Evolutionary conservation across 116 monocot species (phyloP).

Genomic region (Trichopus zeylanicus): DNA sequence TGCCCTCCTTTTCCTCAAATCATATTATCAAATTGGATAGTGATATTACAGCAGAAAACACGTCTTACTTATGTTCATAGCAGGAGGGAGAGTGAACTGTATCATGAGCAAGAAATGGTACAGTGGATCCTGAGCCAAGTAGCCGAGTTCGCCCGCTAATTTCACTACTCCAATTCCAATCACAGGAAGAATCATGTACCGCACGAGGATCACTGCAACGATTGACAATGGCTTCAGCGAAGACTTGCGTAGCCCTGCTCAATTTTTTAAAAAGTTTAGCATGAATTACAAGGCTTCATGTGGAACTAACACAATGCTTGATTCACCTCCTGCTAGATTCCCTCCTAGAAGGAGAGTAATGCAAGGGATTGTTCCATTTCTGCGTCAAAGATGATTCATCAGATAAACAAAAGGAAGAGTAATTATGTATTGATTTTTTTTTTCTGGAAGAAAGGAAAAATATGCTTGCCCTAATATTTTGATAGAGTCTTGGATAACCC

Average conservation of each 20-base stretch:
- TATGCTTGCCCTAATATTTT: slow-evolving; percentile 36
- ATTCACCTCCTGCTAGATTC: slow-evolving; percentile 60
- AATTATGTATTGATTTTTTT: not conserved
- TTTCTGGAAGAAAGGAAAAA: not conserved
- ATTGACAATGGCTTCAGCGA: slow-evolving; percentile 20
- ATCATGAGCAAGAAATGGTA: slow-evolving; percentile 55
- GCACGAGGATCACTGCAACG: slow-evolving; percentile 32
- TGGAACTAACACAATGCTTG: no score
- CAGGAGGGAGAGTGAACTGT: slow-evolving; percentile 62
- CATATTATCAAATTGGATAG: not conserved
- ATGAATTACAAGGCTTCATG: not conserved
- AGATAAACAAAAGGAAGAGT: not conserved
- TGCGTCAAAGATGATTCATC: slow-evolving; percentile 6
- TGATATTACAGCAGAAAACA: not conserved
- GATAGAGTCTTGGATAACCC: slow-evolving; percentile 48
- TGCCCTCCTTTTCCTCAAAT: not conserved
- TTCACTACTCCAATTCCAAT: slow-evolving; percentile 46
- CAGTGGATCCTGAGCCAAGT: slow-evolving; percentile 53
- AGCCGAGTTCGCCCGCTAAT: slow-evolving; percentile 26
- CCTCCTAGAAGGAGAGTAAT: slow-evolving; percentile 83
- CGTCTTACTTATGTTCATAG: slow-evolving; percentile 54
- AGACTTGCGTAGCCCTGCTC: slow-evolving; percentile 45
- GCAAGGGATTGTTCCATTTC: slow-evolving; percentile 66
- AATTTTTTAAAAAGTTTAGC: not conserved
- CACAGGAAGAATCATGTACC: slow-evolving; percentile 43